A percentile compares a stretch with the other conserved stretches of the same genome.
Conservation (phyloP, 495 filamentous ascomycete genomes). For the Penicillium parvum region DNA sequence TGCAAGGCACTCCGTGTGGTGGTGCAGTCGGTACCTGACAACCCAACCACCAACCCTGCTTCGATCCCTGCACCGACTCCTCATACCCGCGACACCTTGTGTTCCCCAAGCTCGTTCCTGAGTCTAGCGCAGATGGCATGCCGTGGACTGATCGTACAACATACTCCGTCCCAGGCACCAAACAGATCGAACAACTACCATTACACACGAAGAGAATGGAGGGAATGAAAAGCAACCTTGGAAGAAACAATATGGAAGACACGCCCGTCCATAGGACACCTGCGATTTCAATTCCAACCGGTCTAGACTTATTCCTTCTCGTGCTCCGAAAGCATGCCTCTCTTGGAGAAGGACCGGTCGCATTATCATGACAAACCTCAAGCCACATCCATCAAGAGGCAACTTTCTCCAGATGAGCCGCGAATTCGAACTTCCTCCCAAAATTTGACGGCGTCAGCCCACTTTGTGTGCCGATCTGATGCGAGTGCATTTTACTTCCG, state of each 20-base stretch:
- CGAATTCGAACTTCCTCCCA: background rate
- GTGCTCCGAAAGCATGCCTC: constrained; percentile 17
- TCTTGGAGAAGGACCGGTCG: background rate
- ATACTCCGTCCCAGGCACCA: too few species aligned
- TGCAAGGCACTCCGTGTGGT: constrained; percentile 1
- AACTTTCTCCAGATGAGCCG: constrained; percentile 6
- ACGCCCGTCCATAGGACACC: constrained; percentile 6
- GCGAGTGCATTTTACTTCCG: background rate
- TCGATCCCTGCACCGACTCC: constrained; percentile 2
- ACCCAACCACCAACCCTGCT: constrained; percentile 12
- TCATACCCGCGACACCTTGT: constrained; percentile 11
- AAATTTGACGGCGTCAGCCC: constrained; percentile 18
- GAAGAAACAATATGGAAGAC: constrained; percentile 16
- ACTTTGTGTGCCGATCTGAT: constrained; percentile 12
- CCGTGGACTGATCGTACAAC: background rate
- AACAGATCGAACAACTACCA: background rate
- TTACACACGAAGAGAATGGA: background rate
- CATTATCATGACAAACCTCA: constrained; percentile 2
- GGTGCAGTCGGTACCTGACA: constrained; percentile 24
- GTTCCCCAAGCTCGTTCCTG: constrained; percentile 16
- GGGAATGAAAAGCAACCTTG: constrained; percentile 4
- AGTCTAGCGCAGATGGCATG: constrained; percentile 6
- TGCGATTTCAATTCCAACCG: constrained; percentile 22
- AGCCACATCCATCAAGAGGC: too few species aligned
- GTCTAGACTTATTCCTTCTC: constrained; percentile 27